These are phyloP conservation scores for Cryphonectria carpinicola DNA, from an alignment of 2,329 filamentous ascomycete species.

Conservation along the genomic window DNA sequence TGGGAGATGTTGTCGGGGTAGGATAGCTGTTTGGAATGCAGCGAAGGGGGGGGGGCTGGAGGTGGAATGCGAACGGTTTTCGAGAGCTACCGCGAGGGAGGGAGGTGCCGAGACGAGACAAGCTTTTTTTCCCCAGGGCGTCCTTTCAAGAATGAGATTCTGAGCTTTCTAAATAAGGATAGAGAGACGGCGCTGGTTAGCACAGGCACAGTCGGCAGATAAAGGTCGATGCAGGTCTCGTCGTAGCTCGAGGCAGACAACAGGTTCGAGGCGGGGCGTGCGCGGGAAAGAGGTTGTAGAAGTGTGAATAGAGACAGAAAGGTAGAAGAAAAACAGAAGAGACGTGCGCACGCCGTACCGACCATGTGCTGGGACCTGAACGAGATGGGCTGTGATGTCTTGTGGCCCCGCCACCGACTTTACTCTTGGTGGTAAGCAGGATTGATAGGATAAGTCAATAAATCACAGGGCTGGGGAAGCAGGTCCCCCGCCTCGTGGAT, in stretches of 20 bases:
- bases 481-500: conserved; percentile 1
- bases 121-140: background rate
- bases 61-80: background rate
- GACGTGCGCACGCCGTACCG: background rate
- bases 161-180: background rate
- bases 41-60: background rate
- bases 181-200: too few relatives aligned
- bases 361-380: background rate
- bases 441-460: conserved; percentile 7
- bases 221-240: background rate
- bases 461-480: conserved; percentile 15
- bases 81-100: background rate
- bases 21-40: background rate
- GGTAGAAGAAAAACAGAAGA: background rate
- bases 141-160: background rate
- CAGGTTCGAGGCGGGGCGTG: background rate
- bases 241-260: background rate
- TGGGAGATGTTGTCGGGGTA: background rate
- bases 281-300: background rate
- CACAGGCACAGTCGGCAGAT: background rate
- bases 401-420: conserved; percentile 15
- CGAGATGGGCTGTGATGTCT: background rate
- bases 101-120: conserved; percentile 1
- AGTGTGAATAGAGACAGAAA: background rate
- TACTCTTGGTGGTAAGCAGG: background rate